Conservation (phyloP, 148 eudicot species). For the Rhododendron kiyosumense region DNA sequence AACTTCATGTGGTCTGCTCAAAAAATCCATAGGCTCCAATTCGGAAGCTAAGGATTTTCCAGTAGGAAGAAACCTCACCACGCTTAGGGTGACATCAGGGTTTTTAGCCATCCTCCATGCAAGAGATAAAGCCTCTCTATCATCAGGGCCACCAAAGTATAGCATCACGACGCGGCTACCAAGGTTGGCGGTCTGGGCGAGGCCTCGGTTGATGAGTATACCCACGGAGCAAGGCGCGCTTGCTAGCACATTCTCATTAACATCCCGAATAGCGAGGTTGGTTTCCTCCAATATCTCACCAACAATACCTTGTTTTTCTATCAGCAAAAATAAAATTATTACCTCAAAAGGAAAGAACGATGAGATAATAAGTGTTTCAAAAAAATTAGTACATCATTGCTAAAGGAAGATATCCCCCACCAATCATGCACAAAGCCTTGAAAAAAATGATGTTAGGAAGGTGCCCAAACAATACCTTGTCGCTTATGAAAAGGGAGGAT, state of each 20-base stretch:
- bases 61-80: conserved; percentile 36
- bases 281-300: conserved; percentile 38
- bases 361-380: not conserved
- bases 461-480: conserved; percentile 9
- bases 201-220: conserved; percentile 39
- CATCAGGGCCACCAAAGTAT: conserved; percentile 60
- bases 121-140: conserved; percentile 57
- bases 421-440: not conserved
- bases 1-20: not conserved
- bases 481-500: conserved; percentile 46
- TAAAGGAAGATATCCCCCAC: not conserved
- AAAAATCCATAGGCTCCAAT: not conserved
- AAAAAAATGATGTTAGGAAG: not conserved
- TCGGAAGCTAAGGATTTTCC: conserved; percentile 1
- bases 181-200: not conserved
- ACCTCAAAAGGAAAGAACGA: too few species aligned
- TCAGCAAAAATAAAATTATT: not conserved
- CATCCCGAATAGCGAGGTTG: conserved; percentile 26
- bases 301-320: conserved; percentile 11
- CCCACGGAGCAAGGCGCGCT: conserved; percentile 49
- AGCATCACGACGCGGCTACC: conserved; percentile 29
- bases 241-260: conserved; percentile 36
- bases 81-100: conserved; percentile 22
- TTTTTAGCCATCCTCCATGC: conserved; percentile 47
- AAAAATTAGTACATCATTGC: not conserved